Evolutionary conservation across 495 filamentous ascomycete species (phyloP).

Genomic region (Penicillium paradoxum): DNA sequence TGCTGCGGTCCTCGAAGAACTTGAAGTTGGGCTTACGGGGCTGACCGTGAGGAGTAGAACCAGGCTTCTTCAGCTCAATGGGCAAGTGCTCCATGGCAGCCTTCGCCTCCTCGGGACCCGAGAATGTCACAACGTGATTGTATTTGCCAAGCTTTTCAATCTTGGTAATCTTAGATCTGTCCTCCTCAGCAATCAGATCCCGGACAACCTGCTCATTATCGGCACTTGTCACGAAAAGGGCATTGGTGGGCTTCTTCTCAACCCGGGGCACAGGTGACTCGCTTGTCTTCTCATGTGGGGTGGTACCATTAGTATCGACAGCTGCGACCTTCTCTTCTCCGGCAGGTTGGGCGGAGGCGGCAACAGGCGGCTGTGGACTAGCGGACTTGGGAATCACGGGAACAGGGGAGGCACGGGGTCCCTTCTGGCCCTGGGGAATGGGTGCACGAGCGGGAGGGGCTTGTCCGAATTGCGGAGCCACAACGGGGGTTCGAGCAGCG

Average conservation of each 20-base stretch:
- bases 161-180: slow-evolving; percentile 68
- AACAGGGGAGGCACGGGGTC: slow-evolving; percentile 43
- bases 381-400: slow-evolving; percentile 52
- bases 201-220: slow-evolving; percentile 72
- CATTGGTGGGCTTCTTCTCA: slow-evolving; percentile 60
- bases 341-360: slow-evolving; percentile 33
- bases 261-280: slow-evolving; percentile 36
- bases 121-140: slow-evolving; percentile 79
- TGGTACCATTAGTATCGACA: slow-evolving; percentile 34
- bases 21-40: slow-evolving; percentile 70
- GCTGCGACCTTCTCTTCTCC: slow-evolving; percentile 31
- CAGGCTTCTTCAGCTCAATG: slow-evolving; percentile 60
- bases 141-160: slow-evolving; percentile 71
- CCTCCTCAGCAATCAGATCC: slow-evolving; percentile 74
- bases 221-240: slow-evolving; percentile 78
- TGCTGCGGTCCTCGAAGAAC: slow-evolving; percentile 64
- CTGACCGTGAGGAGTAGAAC: slow-evolving; percentile 53
- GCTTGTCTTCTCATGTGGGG: slow-evolving; percentile 33
- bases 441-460: slow-evolving; percentile 32
- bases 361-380: slow-evolving; percentile 46
- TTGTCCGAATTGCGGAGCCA: slow-evolving; percentile 43
- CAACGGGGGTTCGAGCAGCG: slow-evolving; percentile 22
- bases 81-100: slow-evolving; percentile 67
- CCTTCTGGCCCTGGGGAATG: slow-evolving; percentile 35
- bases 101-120: slow-evolving; percentile 69